phyloP scores from a whole-genome alignment of 2,329 filamentous ascomycete genomes.

The Sporothrix brasiliensis region DNA sequence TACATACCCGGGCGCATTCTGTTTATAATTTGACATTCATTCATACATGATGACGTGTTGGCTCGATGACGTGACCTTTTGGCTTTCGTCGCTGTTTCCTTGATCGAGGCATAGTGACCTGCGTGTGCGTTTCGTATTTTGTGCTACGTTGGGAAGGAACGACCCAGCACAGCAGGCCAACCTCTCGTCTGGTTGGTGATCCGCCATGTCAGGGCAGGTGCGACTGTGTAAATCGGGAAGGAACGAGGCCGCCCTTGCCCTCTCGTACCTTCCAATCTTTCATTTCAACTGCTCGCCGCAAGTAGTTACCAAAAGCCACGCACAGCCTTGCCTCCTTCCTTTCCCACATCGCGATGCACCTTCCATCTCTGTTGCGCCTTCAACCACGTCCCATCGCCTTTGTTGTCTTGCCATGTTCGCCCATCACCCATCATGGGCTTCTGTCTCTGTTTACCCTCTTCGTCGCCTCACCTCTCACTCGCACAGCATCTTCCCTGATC shows the following conservation, averaged over 20 bases:
- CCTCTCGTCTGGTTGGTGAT: neutral
- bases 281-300: neutral
- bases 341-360: neutral
- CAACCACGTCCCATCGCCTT: neutral
- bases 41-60: neutral
- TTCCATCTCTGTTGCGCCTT: slow-evolving; percentile 4
- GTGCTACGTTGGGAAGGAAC: neutral
- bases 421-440: slow-evolving; percentile 11
- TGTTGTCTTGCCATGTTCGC: slow-evolving; percentile 21
- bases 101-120: neutral
- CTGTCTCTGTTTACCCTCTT: slow-evolving; percentile 24
- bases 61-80: slow-evolving; percentile 5
- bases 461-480: slow-evolving; percentile 10
- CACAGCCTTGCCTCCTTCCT: neutral
- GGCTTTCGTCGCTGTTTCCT: neutral
- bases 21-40: neutral
- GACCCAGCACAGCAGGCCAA: neutral
- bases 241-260: slow-evolving; percentile 18
- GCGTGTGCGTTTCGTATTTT: neutral
- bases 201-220: slow-evolving; percentile 1
- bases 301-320: neutral
- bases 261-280: slow-evolving; percentile 1
- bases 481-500: neutral
- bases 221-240: slow-evolving; percentile 23
- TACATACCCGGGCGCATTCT: neutral